These are phyloP conservation scores for Cryptomeria japonica DNA, from an alignment of 75 land plant genomes.

Conservation along the genomic window DNA sequence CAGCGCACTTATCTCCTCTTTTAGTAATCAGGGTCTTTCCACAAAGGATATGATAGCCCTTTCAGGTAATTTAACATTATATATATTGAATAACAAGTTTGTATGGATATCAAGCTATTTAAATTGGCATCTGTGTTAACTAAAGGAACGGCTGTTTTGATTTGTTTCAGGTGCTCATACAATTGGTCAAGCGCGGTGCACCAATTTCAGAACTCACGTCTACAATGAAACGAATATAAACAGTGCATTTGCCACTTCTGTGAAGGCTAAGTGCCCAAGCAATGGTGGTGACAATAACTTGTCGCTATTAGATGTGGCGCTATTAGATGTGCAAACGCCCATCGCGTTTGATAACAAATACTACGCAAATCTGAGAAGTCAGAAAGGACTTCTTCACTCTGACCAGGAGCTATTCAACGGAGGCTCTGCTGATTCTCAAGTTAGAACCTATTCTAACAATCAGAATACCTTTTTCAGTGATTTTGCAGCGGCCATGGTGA, in stretches of 20 bases:
- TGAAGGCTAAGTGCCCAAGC: neutral
- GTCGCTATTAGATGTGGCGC: too few species aligned
- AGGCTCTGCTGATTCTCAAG: neutral
- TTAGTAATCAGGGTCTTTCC: conserved; percentile 27
- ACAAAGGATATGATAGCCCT: conserved; percentile 29
- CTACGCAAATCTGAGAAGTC: neutral
- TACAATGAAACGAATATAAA: conserved; percentile 15
- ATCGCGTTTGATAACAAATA: neutral
- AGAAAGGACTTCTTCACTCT: conserved; percentile 8
- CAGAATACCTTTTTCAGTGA: too few species aligned
- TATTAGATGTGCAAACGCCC: neutral
- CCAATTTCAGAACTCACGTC: conserved; percentile 13
- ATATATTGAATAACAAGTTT: too few species aligned
- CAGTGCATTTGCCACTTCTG: neutral
- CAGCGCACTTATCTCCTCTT: neutral
- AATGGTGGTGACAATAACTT: neutral
- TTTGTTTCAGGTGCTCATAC: conserved; percentile 13
- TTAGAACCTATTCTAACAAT: too few species aligned
- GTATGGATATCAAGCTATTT: too few species aligned
- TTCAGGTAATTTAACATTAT: conserved; percentile 13
- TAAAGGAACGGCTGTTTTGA: too few species aligned
- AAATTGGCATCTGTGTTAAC: too few species aligned
- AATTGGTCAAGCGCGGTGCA: conserved; percentile 23
- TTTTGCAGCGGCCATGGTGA: too few species aligned
- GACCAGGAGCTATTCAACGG: neutral